These are phyloP conservation scores for Podila verticillata DNA, from an alignment of 192 early-diverging fungal genomes.

Conservation along the genomic window DNA sequence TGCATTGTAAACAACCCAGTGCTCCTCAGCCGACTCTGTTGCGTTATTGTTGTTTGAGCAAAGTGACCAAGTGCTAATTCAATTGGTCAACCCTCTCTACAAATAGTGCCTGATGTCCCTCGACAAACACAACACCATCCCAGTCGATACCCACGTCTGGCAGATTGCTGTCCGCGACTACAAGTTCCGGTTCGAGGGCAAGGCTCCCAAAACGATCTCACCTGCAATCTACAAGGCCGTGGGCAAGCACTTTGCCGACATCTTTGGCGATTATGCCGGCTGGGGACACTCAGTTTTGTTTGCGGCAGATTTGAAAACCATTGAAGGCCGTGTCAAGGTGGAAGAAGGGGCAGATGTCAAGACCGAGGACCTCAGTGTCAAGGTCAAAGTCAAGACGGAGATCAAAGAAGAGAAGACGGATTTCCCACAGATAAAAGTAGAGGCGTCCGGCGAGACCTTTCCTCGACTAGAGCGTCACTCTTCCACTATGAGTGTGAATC, in stretches of 20 bases:
- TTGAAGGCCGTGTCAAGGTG: constrained; percentile 49
- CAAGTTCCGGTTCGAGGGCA: constrained; percentile 57
- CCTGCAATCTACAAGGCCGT: constrained; percentile 74
- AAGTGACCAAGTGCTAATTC: too few species aligned
- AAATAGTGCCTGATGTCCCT: constrained; percentile 83
- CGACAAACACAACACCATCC: constrained; percentile 82
- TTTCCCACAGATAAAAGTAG: neutral
- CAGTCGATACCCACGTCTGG: constrained; percentile 97
- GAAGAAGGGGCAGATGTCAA: constrained; percentile 2
- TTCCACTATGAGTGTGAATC: too few species aligned
- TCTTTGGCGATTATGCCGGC: constrained; percentile 86
- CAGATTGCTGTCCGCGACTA: constrained; percentile 91
- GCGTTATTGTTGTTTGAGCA: neutral
- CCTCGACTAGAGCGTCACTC: neutral
- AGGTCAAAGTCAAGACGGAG: constrained; percentile 9
- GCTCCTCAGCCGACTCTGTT: neutral
- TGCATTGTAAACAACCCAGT: constrained; percentile 86
- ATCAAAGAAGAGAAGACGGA: neutral
- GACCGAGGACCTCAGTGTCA: neutral
- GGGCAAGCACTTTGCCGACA: constrained; percentile 70
- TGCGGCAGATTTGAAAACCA: constrained; percentile 54
- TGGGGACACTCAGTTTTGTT: constrained; percentile 79
- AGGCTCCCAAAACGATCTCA: constrained; percentile 70
- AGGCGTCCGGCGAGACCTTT: constrained; percentile 1
- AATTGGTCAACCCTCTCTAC: too few species aligned